Evolutionary conservation across 495 filamentous ascomycete genomes (phyloP), one percentile per base, ranked within the genome.

Genomic region (Podospora appendiculata): DNA sequence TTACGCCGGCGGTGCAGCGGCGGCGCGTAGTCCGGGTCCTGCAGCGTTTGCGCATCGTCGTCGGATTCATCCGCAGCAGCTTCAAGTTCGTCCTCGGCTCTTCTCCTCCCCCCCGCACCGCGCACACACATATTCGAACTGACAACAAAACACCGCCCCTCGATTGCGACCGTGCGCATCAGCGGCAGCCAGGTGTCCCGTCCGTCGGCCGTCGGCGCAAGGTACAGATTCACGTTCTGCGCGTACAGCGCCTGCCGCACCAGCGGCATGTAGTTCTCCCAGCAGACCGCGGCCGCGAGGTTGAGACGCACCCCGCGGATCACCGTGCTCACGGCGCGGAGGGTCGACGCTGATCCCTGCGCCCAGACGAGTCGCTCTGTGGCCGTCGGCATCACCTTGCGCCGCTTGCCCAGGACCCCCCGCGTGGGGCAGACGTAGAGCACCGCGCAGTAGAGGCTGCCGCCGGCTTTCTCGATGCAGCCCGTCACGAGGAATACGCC

Each of bases 191-290:
- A 97, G 1, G 88, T 84, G 59, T 92, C 86, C 39, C 91, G 79
- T 17, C 74, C 80, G 67, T 97, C 92, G 8, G 92, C 92, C 2
- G 91, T 96, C 0, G 92, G 92, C 0, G 92, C 90, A 13, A 96
- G 82, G 60, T 94, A 97, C 17, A 97, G 73, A 62, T 92, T 95
- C 51, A 96, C 86, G 62, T 95, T 94, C 67, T 96, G 92, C 2
- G 81, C 77, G 60, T 97, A 97, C 14, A 97, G 75, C 17, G 83
- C 58, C 46, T 77, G 74, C 4, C 74, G 67, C 1, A 97, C 77
- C 16, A 96, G 71, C 0, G 92, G 92, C 92, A 97, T 97, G 63
- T 89, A 95, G 57, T 89, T 96, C 68, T 97, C 92, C 92, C 92
- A 97, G 72, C 92, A 97, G 41, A 97, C 94, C 1, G 91, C 92